Evolutionary conservation across 495 filamentous ascomycete genomes (phyloP), one percentile per base, ranked within the genome.

Genomic region (Tetracladium setigerum): DNA sequence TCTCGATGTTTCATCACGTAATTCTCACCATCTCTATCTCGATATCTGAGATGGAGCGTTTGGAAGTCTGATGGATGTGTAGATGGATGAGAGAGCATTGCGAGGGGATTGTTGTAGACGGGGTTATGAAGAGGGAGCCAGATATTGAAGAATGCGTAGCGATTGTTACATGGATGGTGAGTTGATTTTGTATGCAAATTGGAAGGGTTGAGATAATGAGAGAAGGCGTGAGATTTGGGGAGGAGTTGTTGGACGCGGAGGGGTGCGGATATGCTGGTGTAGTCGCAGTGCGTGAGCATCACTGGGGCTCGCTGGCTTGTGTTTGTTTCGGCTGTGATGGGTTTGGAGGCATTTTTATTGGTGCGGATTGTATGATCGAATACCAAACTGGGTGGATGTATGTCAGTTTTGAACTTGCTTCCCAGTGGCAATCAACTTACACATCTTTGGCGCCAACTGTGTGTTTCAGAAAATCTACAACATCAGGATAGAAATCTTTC

Each of bases 311-410:
- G 61, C 38, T 63, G 62, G 10, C 56, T 50, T 9, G 62, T 65
- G 30, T 60, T 54, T 2, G 44, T 62, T 39, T 63, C 58, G 4
- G 63, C 39, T 2, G 62, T 63, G 27, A 65, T 24, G 39, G 42
- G 46, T 41, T 65, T 65, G 17, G 15, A 36, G 6, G 31, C 45
- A 37, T 65, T 64, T 11, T 27, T 38, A 32, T 58, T 56, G 5
- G 53, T 56, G 46, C 62, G 59, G 42, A 66, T 64, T 27, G 62
- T 66, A 40, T 66, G 62, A 38, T 66, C 61, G 48, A 66, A 66
- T 19, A 66, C 55, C 1, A 64, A 49, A 30, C 22, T 27, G 22
- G 3, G 7, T 27, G n/a, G n/a, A n/a, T 27, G 3, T 27, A 27
- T 27, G 22, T 27, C 7, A 27, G 22, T 27, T 27, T 27, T 3